Evolutionary conservation across 2,329 filamentous ascomycete species (phyloP).

Genomic region (Teratosphaeriaceae sp.): DNA sequence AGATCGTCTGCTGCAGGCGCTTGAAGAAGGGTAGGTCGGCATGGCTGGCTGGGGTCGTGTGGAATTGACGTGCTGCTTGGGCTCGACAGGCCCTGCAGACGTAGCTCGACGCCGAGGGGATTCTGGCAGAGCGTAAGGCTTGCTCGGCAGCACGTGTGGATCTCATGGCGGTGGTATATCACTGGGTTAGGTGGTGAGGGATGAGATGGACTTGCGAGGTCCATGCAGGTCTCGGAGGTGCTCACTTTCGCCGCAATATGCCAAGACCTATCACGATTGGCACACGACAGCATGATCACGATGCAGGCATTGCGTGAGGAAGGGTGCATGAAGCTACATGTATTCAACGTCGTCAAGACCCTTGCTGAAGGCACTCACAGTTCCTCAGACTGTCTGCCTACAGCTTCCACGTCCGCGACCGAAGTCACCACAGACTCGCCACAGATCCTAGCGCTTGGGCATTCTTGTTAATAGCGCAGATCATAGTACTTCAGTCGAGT

Average conservation of each 20-base stretch:
- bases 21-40: slow-evolving; percentile 21
- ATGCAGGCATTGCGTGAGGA: too few relatives aligned
- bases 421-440: too few relatives aligned
- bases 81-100: slow-evolving; percentile 25
- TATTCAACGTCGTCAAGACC: too few relatives aligned
- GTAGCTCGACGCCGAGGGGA: slow-evolving; percentile 15
- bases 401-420: too few relatives aligned
- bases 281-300: too few relatives aligned
- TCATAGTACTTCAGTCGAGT: too few relatives aligned
- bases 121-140: slow-evolving; percentile 21
- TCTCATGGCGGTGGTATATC: slow-evolving; percentile 14
- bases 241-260: not conserved
- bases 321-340: too few relatives aligned
- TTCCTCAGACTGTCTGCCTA: too few relatives aligned
- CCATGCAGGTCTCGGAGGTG: slow-evolving; percentile 5
- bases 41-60: slow-evolving; percentile 13
- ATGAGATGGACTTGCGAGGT: not conserved
- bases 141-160: slow-evolving; percentile 17
- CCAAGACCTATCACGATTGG: not conserved
- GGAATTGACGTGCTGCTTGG: slow-evolving; percentile 22
- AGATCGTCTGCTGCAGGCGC: slow-evolving; percentile 18
- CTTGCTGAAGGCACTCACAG: too few relatives aligned
- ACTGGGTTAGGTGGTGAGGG: not conserved
- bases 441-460: too few relatives aligned
- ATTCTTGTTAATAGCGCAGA: too few relatives aligned